Percentiles rank a stretch among this genome's conserved stretches.
Evolutionary conservation across 768 basidiomycete genomes (phyloP).

Genomic region (Candolleomyces aberdarensis): DNA sequence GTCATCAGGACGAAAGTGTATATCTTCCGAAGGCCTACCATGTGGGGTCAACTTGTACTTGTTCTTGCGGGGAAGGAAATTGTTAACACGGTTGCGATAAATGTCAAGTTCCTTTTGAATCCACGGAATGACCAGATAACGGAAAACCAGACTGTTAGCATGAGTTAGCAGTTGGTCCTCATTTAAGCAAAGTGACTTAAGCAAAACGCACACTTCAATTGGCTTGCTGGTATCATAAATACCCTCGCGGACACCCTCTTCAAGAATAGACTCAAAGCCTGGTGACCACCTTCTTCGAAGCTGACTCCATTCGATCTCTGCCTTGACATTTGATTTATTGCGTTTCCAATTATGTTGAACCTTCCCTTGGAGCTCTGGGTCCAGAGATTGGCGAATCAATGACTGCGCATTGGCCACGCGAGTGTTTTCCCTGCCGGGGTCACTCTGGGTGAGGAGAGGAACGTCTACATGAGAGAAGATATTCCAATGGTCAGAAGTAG

Average conservation of each 20-base stretch:
- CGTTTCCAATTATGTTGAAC: conserved; percentile 40
- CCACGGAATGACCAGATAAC: conserved; percentile 39
- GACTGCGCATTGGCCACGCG: conserved; percentile 46
- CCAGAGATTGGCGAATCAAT: conserved; percentile 31
- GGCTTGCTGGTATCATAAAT: conserved; percentile 26
- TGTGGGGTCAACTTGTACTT: conserved; percentile 36
- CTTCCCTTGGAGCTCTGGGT: conserved; percentile 32
- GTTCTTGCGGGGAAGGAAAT: conserved; percentile 19
- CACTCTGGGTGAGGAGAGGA: conserved; percentile 41
- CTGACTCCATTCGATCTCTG: conserved; percentile 41
- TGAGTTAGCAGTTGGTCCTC: not conserved
- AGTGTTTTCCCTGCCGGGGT: conserved; percentile 42
- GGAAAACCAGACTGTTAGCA: conserved; percentile 33
- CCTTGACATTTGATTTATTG: conserved; percentile 36
- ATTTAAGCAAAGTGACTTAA: not conserved
- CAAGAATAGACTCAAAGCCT: conserved; percentile 33
- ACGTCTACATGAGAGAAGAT: conserved; percentile 19
- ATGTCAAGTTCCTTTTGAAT: conserved; percentile 35
- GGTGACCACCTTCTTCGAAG: conserved; percentile 20
- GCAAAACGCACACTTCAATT: conserved; percentile 16
- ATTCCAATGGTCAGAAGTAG: not conserved
- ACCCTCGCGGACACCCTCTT: conserved; percentile 24
- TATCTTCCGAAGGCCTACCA: conserved; percentile 34
- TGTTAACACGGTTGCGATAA: conserved; percentile 21
- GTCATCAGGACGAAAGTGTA: conserved; percentile 23